Base-by-base conservation (phyloP, 2,329 filamentous ascomycete species). In the Stemphylium beticola region DNA sequence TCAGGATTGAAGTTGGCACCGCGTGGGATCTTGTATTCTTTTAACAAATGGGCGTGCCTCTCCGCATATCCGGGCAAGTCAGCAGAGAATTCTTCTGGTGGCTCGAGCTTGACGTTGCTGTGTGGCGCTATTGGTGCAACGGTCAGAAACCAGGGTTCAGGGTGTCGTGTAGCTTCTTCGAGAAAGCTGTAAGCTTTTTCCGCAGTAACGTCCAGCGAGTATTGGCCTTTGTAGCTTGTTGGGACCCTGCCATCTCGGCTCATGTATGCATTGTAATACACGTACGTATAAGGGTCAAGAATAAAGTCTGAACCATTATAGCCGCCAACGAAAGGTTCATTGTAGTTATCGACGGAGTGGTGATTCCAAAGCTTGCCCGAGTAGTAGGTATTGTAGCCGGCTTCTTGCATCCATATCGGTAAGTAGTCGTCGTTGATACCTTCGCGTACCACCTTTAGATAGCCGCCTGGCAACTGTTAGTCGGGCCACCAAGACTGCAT, bases 331-430 rank as follows among this genome's bases (percentile, higher is more conserved):
- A 74, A 79, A 1, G 86, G 82, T 4, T 77, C 74, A 64, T 87
- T 76, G 68, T 88, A 90, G 60, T 88, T 90, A 1, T 79, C 64
- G 1, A 83, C 51, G 4, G 77, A 83, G 49, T 89, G 86, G 0
- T 80, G 77, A 60, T 91, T 90, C 74, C 88, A 87, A 1, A 89
- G 76, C 66, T 91, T 91, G 18, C 86, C 88, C 0, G 83, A 83
- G 62, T 90, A 90, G 66, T 88, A 90, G 0, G 87, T 89, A 60
- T 83, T 83, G 67, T 90, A 90, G 0, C 86, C 87, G 0, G 82
- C 83, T 4, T 82, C 71, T 58, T 89, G 85, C 11, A 91, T 73
- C 87, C 87, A 91, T 0, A 90, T 66, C 0, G 87, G 87, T 0
- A 90, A 78, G 56, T 87, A 90, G 40, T 87, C 82, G 1, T 86